Conservation (phyloP, 345 rosid genomes). For the Citrus hindsii region DNA sequence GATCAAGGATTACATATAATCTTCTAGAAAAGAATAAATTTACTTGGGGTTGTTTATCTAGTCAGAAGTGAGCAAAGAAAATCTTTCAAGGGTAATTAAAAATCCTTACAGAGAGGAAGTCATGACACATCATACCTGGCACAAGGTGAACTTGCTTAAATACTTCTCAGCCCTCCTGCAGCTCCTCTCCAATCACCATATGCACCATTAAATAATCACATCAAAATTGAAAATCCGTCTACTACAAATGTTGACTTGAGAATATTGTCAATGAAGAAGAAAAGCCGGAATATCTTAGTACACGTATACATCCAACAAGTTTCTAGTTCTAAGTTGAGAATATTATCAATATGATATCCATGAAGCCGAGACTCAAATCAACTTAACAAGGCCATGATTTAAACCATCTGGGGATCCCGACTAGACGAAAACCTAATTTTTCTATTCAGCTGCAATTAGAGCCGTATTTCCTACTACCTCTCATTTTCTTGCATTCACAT, state of each 20-base stretch:
- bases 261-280: neutral
- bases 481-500: neutral
- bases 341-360: neutral
- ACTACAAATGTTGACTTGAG: conserved; percentile 13
- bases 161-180: conserved; percentile 3
- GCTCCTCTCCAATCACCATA: conserved; percentile 10
- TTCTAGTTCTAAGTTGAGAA: neutral
- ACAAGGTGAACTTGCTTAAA: conserved; percentile 12
- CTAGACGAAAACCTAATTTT: neutral
- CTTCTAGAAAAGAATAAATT: neutral
- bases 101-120: neutral
- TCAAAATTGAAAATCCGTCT: neutral
- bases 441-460: conserved; percentile 4
- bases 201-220: neutral
- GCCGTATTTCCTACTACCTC: neutral
- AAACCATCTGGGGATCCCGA: conserved; percentile 7
- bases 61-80: neutral
- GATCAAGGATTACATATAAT: neutral
- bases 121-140: conserved; percentile 15
- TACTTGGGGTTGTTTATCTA: neutral
- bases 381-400: neutral
- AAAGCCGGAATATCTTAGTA: neutral
- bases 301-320: neutral
- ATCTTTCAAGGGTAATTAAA: neutral
- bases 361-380: conserved; percentile 5